A percentile compares a stretch with the other conserved stretches of the same genome.
Conservation (phyloP, 192 early-diverging fungal species). For the Linnemannia hyalina region DNA sequence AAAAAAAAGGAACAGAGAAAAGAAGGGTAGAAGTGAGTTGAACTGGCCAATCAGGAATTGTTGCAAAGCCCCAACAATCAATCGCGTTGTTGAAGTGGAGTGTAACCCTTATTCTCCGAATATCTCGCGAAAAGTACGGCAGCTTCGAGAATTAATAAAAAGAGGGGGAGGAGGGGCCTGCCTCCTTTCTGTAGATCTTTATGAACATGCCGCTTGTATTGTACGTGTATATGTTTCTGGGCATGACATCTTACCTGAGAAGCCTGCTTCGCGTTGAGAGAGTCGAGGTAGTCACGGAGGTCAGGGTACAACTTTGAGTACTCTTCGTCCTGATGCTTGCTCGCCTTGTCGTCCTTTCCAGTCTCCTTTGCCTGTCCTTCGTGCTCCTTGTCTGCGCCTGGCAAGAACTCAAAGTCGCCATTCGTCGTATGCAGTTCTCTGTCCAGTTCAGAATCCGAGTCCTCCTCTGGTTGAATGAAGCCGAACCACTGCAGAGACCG, state of each 20-base stretch:
- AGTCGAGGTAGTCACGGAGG: conserved; percentile 27
- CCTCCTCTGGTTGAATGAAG: conserved; percentile 14
- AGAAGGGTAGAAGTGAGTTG: background rate
- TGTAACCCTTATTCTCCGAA: too few species aligned
- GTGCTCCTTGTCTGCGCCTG: conserved; percentile 3
- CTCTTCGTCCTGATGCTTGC: background rate
- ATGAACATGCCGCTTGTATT: background rate
- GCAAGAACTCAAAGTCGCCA: conserved; percentile 20
- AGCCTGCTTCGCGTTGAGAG: conserved; percentile 7
- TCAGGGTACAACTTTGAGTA: conserved; percentile 26
- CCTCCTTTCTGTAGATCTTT: background rate
- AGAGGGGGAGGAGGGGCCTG: too few species aligned
- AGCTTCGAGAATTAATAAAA: background rate
- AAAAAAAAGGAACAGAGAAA: conserved; percentile 1
- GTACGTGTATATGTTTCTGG: background rate
- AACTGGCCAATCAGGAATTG: background rate
- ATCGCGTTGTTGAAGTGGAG: too few species aligned
- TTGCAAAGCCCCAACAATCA: too few species aligned
- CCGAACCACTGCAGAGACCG: conserved; percentile 29
- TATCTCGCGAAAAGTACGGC: too few species aligned
- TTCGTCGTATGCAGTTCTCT: conserved; percentile 19
- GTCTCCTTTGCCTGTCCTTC: background rate
- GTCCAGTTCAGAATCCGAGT: conserved; percentile 5
- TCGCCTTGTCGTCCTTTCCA: background rate
- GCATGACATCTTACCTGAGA: background rate